These are phyloP conservation scores for Sutorius australiensis DNA, from an alignment of 768 basidiomycete species.

Conservation along the genomic window DNA sequence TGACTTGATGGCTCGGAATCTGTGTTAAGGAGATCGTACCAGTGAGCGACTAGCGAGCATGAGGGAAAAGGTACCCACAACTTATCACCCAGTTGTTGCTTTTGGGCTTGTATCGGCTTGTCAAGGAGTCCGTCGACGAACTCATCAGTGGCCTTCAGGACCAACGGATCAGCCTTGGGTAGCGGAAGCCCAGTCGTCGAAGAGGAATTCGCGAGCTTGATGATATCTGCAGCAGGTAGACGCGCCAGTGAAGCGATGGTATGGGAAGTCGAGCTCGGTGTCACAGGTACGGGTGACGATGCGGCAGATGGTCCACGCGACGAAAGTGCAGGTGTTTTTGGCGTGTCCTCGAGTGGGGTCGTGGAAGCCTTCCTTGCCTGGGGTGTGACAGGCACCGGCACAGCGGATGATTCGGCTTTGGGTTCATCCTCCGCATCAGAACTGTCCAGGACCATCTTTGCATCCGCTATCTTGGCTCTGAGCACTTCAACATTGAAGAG, in stretches of 20 bases:
- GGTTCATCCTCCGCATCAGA: constrained; percentile 53
- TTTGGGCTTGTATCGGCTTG: constrained; percentile 57
- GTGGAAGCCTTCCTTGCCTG: constrained; percentile 54
- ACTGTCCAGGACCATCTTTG: constrained; percentile 75
- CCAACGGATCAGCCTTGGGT: constrained; percentile 66
- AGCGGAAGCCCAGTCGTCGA: constrained; percentile 49
- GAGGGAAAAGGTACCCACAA: constrained; percentile 41
- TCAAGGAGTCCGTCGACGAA: constrained; percentile 63
- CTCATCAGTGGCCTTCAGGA: constrained; percentile 65
- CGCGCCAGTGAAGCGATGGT: constrained; percentile 70
- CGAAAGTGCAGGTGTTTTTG: constrained; percentile 73
- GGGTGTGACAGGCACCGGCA: constrained; percentile 53
- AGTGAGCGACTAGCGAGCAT: constrained; percentile 18
- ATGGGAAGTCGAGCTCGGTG: constrained; percentile 48
- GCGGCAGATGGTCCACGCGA: constrained; percentile 70
- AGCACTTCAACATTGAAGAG: constrained; percentile 84
- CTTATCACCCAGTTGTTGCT: constrained; percentile 80
- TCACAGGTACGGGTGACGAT: constrained; percentile 64
- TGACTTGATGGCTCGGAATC: constrained; percentile 61
- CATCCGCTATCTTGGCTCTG: constrained; percentile 73
- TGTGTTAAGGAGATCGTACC: constrained; percentile 22
- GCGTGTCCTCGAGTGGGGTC: constrained; percentile 44
- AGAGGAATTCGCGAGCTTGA: constrained; percentile 56
- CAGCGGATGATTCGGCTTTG: constrained; percentile 23
- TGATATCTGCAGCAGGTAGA: constrained; percentile 72